A percentile compares a stretch with the other conserved stretches of the same genome.
These are phyloP conservation scores for Nannochloris sp. DNA, from an alignment of 139 green algal genomes.

Conservation along the genomic window DNA sequence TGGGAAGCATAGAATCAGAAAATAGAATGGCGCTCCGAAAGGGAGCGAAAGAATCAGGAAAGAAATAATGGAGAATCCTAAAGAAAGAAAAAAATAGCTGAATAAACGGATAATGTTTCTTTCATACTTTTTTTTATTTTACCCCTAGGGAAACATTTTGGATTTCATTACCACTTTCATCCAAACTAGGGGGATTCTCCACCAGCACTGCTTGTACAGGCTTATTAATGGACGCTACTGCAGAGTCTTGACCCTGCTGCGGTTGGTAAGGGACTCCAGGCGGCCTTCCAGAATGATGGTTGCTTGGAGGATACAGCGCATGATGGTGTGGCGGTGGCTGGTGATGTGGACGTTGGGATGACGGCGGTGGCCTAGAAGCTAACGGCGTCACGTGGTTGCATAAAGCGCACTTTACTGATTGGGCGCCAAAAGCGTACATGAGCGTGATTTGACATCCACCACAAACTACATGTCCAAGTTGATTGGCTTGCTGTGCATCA, in stretches of 20 bases:
- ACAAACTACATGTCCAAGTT: conserved; percentile 80
- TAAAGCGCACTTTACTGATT: conserved; percentile 87
- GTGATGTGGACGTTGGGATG: background rate
- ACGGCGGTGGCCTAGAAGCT: background rate
- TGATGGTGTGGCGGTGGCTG: background rate
- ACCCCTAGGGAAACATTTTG: background rate
- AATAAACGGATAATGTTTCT: background rate
- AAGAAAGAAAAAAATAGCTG: background rate
- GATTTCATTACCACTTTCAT: conserved; percentile 69
- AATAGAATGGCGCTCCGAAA: too few species aligned
- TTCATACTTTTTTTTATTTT: background rate
- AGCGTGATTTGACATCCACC: conserved; percentile 79
- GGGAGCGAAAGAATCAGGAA: background rate
- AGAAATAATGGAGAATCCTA: background rate
- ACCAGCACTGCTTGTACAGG: conserved; percentile 64
- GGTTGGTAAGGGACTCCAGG: background rate
- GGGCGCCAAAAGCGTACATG: conserved; percentile 80
- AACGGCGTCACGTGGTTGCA: conserved; percentile 79
- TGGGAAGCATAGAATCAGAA: too few species aligned
- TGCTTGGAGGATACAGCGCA: background rate
- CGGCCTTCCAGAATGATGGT: background rate
- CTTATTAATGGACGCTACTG: background rate
- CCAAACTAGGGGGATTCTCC: conserved; percentile 64
- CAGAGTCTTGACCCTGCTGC: too few species aligned
- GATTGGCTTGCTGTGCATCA: conserved; percentile 50